phyloP scores from a whole-genome alignment of 2,329 filamentous ascomycete species.

The Sporothrix protearum region DNA sequence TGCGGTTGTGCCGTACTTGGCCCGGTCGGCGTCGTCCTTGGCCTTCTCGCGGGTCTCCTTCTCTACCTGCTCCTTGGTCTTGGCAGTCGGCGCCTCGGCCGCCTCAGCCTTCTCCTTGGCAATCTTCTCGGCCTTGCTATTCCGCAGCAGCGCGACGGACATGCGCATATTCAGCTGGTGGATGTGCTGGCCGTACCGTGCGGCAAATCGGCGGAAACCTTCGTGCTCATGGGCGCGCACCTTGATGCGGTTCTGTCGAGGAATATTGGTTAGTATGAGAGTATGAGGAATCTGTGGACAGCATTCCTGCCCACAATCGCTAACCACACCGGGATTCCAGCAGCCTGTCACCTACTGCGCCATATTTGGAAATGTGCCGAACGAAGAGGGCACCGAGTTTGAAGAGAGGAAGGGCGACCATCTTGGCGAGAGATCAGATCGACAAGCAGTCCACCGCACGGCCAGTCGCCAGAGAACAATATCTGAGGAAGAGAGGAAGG shows the following conservation, averaged over 20 bases:
- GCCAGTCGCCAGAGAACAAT: background rate
- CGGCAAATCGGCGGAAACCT: conserved; percentile 58
- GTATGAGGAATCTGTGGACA: background rate
- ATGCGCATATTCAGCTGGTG: conserved; percentile 66
- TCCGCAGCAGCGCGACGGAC: conserved; percentile 57
- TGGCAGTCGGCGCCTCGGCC: conserved; percentile 61
- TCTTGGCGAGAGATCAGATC: conserved; percentile 33
- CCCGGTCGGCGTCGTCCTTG: conserved; percentile 51
- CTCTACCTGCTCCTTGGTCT: conserved; percentile 58
- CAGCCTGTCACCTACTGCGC: conserved; percentile 51
- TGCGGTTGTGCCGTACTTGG: conserved; percentile 42
- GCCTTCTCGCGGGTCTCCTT: conserved; percentile 46
- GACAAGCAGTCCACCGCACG: background rate
- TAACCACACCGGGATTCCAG: background rate
- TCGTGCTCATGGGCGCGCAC: conserved; percentile 62
- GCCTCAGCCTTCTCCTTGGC: conserved; percentile 61
- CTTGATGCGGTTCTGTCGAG: conserved; percentile 61
- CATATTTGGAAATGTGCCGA: conserved; percentile 65
- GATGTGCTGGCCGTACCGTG: conserved; percentile 59
- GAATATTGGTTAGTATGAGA: background rate
- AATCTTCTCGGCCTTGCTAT: conserved; percentile 54
- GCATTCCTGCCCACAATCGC: background rate
- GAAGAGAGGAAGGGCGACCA: conserved; percentile 65
- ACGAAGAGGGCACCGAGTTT: conserved; percentile 63
- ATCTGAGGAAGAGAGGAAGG: background rate